A percentile compares a stretch with the other conserved stretches of the same genome.
Evolutionary conservation across 768 basidiomycete genomes (phyloP).

Genomic region (Hygrophorus russula): DNA sequence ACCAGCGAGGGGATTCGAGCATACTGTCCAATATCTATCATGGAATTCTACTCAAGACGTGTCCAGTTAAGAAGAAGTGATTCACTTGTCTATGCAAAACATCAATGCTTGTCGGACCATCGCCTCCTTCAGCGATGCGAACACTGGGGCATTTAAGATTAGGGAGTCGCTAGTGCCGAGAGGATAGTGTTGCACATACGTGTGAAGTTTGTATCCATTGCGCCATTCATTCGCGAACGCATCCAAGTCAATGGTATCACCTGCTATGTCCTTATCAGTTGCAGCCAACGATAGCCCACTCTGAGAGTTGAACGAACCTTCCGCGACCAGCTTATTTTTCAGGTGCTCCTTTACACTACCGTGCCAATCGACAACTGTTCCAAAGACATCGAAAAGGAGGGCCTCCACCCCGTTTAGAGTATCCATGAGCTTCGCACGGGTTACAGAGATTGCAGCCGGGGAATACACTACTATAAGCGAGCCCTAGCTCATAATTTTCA

Average conservation of each 20-base stretch:
- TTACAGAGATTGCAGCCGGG: too few relatives aligned
- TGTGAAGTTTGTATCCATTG: conserved; percentile 22
- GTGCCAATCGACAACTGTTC: conserved; percentile 22
- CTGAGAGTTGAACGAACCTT: conserved; percentile 1
- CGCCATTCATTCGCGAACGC: conserved; percentile 33
- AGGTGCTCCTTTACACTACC: conserved; percentile 10
- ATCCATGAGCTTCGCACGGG: neutral
- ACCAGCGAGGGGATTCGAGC: conserved; percentile 39
- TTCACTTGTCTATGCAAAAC: conserved; percentile 41
- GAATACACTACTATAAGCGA: too few relatives aligned
- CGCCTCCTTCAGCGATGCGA: conserved; percentile 29
- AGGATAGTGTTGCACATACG: conserved; percentile 13
- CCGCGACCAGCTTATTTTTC: neutral
- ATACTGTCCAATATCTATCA: conserved; percentile 46
- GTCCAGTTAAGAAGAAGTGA: neutral
- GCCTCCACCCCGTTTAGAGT: conserved; percentile 16
- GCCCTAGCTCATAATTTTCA: too few relatives aligned
- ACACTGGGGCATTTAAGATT: neutral
- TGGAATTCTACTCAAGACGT: neutral
- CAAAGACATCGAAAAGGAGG: conserved; percentile 22
- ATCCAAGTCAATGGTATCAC: conserved; percentile 13
- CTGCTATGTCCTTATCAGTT: neutral
- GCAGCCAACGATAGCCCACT: neutral
- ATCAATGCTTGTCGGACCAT: conserved; percentile 42
- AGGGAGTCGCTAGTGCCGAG: neutral